Base-by-base conservation (phyloP, 768 basidiomycete genomes). In the Pulveroboletus frians region DNA sequence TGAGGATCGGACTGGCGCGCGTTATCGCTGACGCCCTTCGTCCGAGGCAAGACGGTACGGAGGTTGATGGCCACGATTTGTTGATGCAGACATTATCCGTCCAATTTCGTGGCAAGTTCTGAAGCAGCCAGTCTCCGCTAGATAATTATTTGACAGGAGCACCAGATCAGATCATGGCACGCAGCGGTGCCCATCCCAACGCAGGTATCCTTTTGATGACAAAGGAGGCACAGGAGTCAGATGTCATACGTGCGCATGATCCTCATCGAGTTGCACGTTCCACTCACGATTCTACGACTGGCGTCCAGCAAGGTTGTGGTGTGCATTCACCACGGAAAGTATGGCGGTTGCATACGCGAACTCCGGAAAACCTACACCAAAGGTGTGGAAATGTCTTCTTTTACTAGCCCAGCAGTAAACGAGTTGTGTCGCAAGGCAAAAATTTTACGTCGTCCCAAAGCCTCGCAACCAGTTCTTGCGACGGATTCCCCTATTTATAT, bases 271-370 rank as follows among this genome's bases (percentile, higher is more conserved):
- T 30, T 18, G 3, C 39, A 29, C 10, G 26, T 23, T 43, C 39
- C 23, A 11, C 47, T 41, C 39, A 42, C 2, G 14, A 40, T n/a
- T 35, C 17, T 40, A 27, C 52, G 9, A 36, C 23, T 5, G 29
- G 41, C 30, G 9, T 39, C 23, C 39, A 86, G 88, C 76, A 27
- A 79, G 85, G 30, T 66, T 90, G 32, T 91, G 87, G 85, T 90
- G 88, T 60, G 86, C 81, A 35, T 92, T 91, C 67, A 91, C 89
- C 7, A 84, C 89, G 21, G 73, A 80, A 17, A 87, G 84, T 62
- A 89, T 92, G 87, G 85, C 88, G 0, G 72, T 91, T 46, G 87
- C 77, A 27, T 88, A 84, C 57, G 79, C 78, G 15, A 81, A 84
- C 15, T 74, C 80, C 30, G 51, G 47, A 34, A 67, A 73, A 46